Conservation (phyloP, 768 basidiomycete species). For the Termitomyces bulborhizus region DNA sequence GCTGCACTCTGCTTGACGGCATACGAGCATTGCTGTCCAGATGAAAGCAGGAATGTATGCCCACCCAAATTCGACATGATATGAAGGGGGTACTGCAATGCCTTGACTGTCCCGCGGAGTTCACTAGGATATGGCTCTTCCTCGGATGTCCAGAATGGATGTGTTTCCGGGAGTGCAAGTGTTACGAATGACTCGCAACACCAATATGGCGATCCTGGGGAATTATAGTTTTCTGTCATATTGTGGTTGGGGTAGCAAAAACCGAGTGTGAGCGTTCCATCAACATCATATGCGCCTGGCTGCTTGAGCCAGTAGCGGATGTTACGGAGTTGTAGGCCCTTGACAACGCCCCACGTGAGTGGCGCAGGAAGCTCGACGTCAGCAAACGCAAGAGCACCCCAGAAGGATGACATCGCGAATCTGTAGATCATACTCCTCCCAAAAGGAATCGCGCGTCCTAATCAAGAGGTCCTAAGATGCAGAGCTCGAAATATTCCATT, state of each 20-base stretch:
- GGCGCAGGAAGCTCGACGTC: slow-evolving; percentile 64
- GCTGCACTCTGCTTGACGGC: slow-evolving; percentile 72
- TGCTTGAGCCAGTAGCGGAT: slow-evolving; percentile 67
- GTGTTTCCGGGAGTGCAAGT: slow-evolving; percentile 54
- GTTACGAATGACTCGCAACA: slow-evolving; percentile 73
- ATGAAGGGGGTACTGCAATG: slow-evolving; percentile 58
- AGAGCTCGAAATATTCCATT: background rate
- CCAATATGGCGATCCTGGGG: slow-evolving; percentile 76
- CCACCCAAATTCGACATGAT: slow-evolving; percentile 57
- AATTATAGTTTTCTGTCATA: slow-evolving; percentile 78
- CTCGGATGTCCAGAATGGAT: slow-evolving; percentile 67
- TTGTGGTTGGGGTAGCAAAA: slow-evolving; percentile 67
- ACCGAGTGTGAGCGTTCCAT: slow-evolving; percentile 69
- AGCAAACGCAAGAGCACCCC: slow-evolving; percentile 69
- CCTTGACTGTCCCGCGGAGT: slow-evolving; percentile 40
- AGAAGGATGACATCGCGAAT: slow-evolving; percentile 79
- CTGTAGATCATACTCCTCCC: slow-evolving; percentile 73
- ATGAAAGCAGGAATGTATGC: slow-evolving; percentile 68
- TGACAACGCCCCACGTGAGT: slow-evolving; percentile 68
- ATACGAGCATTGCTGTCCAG: slow-evolving; percentile 76
- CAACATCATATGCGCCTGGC: slow-evolving; percentile 51
- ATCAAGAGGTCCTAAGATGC: background rate
- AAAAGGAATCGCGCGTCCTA: slow-evolving; percentile 70
- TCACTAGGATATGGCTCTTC: slow-evolving; percentile 59
- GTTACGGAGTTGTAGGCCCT: slow-evolving; percentile 68